A percentile compares a stretch with the other conserved stretches of the same genome.
Evolutionary conservation across 169 alveolate species (phyloP).

Genomic region (Eimeria brunetti): DNA sequence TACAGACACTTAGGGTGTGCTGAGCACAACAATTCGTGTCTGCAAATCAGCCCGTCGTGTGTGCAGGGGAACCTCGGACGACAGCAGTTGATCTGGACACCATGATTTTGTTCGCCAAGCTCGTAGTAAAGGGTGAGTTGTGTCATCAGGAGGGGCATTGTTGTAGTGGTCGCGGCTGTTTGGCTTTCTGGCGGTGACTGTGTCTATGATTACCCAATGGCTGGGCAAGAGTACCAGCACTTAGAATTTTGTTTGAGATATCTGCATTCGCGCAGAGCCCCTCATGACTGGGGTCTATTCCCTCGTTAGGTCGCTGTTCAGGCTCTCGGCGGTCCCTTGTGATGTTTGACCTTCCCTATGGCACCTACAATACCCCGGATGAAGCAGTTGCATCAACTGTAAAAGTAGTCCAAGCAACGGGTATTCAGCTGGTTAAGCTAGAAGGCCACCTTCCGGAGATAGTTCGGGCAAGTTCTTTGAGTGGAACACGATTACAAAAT

Average conservation of each 20-base stretch:
- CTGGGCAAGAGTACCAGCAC: neutral
- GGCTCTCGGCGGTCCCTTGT: slow-evolving; percentile 78
- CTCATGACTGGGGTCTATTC: neutral
- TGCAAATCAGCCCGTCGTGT: neutral
- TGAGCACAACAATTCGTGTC: neutral
- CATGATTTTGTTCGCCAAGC: slow-evolving; percentile 78
- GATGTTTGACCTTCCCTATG: slow-evolving; percentile 80
- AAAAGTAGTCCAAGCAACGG: slow-evolving; percentile 67
- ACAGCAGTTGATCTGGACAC: slow-evolving; percentile 78
- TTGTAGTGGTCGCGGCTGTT: neutral
- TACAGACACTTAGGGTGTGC: neutral
- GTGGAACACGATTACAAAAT: neutral
- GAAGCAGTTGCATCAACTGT: slow-evolving; percentile 69
- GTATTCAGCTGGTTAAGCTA: slow-evolving; percentile 77
- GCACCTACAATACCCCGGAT: slow-evolving; percentile 73
- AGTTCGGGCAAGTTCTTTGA: slow-evolving; percentile 54
- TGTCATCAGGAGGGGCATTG: neutral
- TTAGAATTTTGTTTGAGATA: neutral
- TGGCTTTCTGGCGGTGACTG: neutral
- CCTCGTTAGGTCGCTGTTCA: slow-evolving; percentile 11
- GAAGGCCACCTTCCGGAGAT: slow-evolving; percentile 80
- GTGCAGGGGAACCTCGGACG: slow-evolving; percentile 74
- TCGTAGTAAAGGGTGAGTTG: slow-evolving; percentile 66
- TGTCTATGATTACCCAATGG: neutral
- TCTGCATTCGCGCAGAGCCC: neutral